These are phyloP conservation scores for Elasticomyces elasticus DNA, from an alignment of 495 filamentous ascomycete species.

Conservation along the genomic window DNA sequence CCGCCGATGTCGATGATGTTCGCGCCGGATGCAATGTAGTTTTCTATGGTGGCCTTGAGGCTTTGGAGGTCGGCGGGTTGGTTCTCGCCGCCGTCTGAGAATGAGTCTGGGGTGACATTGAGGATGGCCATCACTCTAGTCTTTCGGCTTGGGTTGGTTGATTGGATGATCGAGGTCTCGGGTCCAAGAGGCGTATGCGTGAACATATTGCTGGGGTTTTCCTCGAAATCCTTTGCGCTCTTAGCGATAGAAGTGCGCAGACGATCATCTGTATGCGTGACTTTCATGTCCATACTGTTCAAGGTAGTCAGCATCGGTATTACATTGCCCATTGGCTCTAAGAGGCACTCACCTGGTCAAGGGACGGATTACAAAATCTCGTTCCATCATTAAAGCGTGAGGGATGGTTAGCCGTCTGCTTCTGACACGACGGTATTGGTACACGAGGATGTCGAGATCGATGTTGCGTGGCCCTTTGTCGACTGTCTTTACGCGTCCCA, in stretches of 20 bases:
- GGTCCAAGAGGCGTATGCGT: neutral
- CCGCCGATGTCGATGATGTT: slow-evolving; percentile 88
- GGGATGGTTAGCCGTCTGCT: slow-evolving; percentile 70
- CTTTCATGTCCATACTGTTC: too few species aligned
- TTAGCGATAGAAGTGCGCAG: neutral
- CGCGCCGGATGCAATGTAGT: slow-evolving; percentile 53
- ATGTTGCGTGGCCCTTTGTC: slow-evolving; percentile 92
- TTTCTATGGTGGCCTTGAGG: slow-evolving; percentile 42
- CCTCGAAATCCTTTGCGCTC: neutral
- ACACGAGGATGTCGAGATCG: slow-evolving; percentile 87
- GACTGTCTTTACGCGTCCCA: slow-evolving; percentile 74
- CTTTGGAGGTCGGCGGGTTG: slow-evolving; percentile 29
- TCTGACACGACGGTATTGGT: slow-evolving; percentile 56
- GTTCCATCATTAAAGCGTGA: slow-evolving; percentile 75
- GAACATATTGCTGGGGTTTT: neutral
- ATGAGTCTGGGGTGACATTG: slow-evolving; percentile 94
- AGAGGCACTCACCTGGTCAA: slow-evolving; percentile 78
- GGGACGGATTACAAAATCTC: slow-evolving; percentile 86
- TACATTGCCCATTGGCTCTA: too few species aligned
- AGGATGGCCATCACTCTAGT: slow-evolving; percentile 90
- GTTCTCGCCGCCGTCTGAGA: slow-evolving; percentile 79
- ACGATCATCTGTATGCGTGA: too few species aligned
- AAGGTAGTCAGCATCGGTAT: too few species aligned
- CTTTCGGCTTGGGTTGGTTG: slow-evolving; percentile 33
- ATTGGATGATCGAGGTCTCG: neutral